These are phyloP conservation scores for Penicillium goetzii DNA, from an alignment of 495 filamentous ascomycete species.

Conservation along the genomic window DNA sequence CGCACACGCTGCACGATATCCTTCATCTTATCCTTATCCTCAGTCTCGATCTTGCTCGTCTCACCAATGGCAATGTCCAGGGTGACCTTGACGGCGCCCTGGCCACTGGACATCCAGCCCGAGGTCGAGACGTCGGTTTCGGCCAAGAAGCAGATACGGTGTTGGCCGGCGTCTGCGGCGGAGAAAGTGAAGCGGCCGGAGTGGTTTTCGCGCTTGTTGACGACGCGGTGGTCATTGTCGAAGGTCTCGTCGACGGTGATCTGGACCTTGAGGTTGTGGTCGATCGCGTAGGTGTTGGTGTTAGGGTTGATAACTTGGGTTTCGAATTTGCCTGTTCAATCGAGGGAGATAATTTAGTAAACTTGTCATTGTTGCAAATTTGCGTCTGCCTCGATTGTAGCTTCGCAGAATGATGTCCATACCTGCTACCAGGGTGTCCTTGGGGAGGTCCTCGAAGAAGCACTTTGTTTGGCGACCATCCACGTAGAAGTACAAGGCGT, in stretches of 20 bases:
- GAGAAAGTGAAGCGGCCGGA: conserved; percentile 94
- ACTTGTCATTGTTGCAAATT: background rate
- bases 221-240: conserved; percentile 96
- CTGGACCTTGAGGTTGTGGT: conserved; percentile 75
- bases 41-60: conserved; percentile 91
- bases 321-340: conserved; percentile 71
- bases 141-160: conserved; percentile 91
- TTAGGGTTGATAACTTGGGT: conserved; percentile 77
- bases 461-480: conserved; percentile 73
- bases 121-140: conserved; percentile 61
- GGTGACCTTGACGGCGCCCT: conserved; percentile 77
- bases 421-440: conserved; percentile 96
- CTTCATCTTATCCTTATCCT: conserved; percentile 89
- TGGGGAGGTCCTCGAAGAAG: conserved; percentile 98
- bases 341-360: background rate
- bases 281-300: conserved; percentile 62
- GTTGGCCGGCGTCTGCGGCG: conserved; percentile 89
- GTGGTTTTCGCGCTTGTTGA: conserved; percentile 76
- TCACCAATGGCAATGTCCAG: conserved; percentile 95
- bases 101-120: conserved; percentile 71
- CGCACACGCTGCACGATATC: conserved; percentile 88
- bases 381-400: background rate
- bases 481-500: conserved; percentile 95
- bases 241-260: conserved; percentile 96
- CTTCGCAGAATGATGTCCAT: conserved; percentile 24